Conservation (phyloP, 768 basidiomycete species). For the Sarcodon sp. region DNA sequence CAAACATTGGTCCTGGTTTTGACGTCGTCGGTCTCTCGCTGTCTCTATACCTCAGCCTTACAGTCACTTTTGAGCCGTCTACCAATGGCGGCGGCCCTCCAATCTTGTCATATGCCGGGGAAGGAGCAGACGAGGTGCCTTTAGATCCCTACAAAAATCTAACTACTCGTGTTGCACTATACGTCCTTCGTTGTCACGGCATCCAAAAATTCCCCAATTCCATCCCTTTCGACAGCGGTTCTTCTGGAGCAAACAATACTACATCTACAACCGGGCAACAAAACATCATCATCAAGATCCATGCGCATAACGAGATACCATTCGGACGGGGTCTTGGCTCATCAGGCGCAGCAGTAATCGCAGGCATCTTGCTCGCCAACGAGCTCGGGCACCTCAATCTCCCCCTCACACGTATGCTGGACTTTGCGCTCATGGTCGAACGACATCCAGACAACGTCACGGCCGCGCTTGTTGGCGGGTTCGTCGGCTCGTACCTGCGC, state of each 20-base stretch:
- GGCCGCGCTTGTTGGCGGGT: constrained; percentile 91
- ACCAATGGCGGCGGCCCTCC: constrained; percentile 31
- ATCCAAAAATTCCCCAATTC: constrained; percentile 65
- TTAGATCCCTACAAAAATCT: constrained; percentile 95
- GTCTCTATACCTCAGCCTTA: constrained; percentile 70
- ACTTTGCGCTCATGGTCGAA: constrained; percentile 98
- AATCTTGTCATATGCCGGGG: constrained; percentile 66
- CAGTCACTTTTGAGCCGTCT: constrained; percentile 33
- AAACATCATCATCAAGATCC: constrained; percentile 37
- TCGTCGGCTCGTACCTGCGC: constrained; percentile 90
- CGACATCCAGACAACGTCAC: constrained; percentile 99
- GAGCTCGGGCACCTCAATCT: constrained; percentile 68
- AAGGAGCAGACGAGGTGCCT: constrained; percentile 86
- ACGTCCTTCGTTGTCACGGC: constrained; percentile 85
- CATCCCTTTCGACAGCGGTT: background rate
- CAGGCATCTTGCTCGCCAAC: constrained; percentile 85
- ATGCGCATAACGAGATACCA: constrained; percentile 86
- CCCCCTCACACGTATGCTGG: constrained; percentile 61
- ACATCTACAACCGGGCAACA: background rate
- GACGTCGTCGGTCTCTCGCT: constrained; percentile 98
- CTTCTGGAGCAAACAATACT: background rate
- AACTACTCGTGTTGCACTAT: constrained; percentile 92
- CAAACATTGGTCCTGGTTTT: constrained; percentile 98
- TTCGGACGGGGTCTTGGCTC: constrained; percentile 97
- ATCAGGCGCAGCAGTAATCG: constrained; percentile 97